Conservation (phyloP, 371 early-diverging fungal species). For the Lichtheimia hyalospora region DNA sequence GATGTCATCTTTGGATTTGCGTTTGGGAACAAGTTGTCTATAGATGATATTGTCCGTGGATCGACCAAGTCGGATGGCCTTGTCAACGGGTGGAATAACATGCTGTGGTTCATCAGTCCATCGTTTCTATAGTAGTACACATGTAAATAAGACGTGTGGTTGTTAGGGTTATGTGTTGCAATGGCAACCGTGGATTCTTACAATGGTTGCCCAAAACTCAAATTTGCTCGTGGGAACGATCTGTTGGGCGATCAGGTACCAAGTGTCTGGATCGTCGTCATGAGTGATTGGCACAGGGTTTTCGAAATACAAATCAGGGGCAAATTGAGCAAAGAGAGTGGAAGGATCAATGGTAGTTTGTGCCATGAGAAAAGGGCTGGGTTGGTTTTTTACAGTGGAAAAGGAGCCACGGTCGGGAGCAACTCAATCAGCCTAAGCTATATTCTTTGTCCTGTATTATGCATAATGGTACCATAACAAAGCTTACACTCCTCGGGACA, state of each 20-base stretch:
- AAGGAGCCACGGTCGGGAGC: too few species aligned
- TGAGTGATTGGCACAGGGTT: conserved; percentile 9
- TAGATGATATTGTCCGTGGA: not conserved
- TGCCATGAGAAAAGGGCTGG: too few species aligned
- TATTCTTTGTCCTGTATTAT: too few species aligned
- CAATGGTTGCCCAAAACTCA: conserved; percentile 45
- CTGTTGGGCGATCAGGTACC: conserved; percentile 39
- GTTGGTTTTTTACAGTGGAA: too few species aligned
- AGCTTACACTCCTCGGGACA: too few species aligned
- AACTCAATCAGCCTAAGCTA: too few species aligned
- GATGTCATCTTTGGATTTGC: conserved; percentile 53
- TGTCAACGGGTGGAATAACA: conserved; percentile 70
- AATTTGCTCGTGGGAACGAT: conserved; percentile 24
- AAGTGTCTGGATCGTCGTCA: not conserved
- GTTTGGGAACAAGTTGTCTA: conserved; percentile 44
- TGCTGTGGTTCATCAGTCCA: conserved; percentile 71
- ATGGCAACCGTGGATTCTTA: conserved; percentile 15
- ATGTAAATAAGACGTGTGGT: not conserved
- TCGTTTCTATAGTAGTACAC: conserved; percentile 34
- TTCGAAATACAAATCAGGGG: conserved; percentile 30
- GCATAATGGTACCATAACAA: too few species aligned
- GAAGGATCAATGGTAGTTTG: too few species aligned
- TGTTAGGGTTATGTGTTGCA: not conserved
- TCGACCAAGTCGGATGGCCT: conserved; percentile 32
- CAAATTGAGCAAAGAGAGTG: conserved; percentile 33